Conservation (phyloP, 2,329 filamentous ascomycete genomes). For the Neofusicoccum laricinum region DNA sequence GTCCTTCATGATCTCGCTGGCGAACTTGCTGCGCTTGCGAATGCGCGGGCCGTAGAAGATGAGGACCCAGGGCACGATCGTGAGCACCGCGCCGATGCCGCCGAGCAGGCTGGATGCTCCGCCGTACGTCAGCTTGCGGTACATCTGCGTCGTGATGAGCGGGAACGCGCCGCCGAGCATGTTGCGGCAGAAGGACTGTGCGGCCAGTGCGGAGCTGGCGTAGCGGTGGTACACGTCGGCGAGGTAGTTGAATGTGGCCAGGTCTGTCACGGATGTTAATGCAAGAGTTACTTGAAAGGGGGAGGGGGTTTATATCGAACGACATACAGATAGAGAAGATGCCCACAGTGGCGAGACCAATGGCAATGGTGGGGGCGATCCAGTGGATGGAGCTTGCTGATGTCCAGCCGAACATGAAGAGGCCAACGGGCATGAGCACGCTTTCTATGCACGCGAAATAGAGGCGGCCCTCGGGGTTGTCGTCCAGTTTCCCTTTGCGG, state of each 20-base stretch:
- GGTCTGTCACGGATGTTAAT: conserved; percentile 22
- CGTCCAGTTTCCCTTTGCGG: conserved; percentile 37
- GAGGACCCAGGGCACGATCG: conserved; percentile 82
- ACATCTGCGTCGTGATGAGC: conserved; percentile 71
- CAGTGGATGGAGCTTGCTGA: conserved; percentile 62
- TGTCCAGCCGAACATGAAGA: conserved; percentile 80
- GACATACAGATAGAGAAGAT: conserved; percentile 73
- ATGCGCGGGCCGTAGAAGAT: conserved; percentile 77
- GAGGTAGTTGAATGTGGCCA: conserved; percentile 90
- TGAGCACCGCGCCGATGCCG: conserved; percentile 64
- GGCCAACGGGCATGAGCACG: conserved; percentile 70
- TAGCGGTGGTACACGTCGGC: conserved; percentile 85
- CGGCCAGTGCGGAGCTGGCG: conserved; percentile 79
- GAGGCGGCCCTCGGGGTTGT: conserved; percentile 66
- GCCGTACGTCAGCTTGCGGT: conserved; percentile 66
- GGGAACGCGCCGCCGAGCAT: conserved; percentile 79
- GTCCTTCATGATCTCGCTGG: conserved; percentile 43
- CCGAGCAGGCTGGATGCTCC: conserved; percentile 74
- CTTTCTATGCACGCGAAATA: conserved; percentile 81
- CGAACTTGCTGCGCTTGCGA: conserved; percentile 72
- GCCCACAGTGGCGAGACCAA: conserved; percentile 75
- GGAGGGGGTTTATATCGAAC: not conserved
- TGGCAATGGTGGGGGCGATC: conserved; percentile 67
- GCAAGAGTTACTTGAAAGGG: conserved; percentile 17
- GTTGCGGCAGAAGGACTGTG: conserved; percentile 84